Conservation (phyloP, 768 basidiomycete genomes). For the Wakefieldia striispora region DNA sequence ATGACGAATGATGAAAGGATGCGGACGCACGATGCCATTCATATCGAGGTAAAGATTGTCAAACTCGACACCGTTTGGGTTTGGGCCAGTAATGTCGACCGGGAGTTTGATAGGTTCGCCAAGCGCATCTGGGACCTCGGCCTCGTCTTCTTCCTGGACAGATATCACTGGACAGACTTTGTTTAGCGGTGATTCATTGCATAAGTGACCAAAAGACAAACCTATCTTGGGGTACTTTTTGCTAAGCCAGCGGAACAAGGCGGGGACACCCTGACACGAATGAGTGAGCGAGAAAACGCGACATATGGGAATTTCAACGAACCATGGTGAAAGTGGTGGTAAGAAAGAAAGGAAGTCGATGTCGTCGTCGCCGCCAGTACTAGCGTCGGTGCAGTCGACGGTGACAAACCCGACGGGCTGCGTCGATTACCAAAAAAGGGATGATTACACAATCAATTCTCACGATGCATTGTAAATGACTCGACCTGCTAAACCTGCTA, state of each 20-base stretch:
- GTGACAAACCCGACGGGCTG: background rate
- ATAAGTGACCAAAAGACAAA: slow-evolving; percentile 35
- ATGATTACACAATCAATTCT: slow-evolving; percentile 18
- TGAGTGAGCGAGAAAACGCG: slow-evolving; percentile 1
- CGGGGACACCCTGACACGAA: slow-evolving; percentile 82
- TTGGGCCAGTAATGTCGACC: slow-evolving; percentile 72
- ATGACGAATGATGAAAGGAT: background rate
- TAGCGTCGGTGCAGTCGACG: background rate
- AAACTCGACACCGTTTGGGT: slow-evolving; percentile 95
- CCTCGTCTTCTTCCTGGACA: slow-evolving; percentile 84
- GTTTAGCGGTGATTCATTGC: background rate
- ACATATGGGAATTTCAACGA: background rate
- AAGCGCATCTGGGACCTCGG: slow-evolving; percentile 60
- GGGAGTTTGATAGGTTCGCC: slow-evolving; percentile 71
- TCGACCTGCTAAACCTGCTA: background rate
- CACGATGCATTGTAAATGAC: slow-evolving; percentile 21
- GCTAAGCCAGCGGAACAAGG: slow-evolving; percentile 97
- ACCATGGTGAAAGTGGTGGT: slow-evolving; percentile 18
- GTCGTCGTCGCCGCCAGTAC: slow-evolving; percentile 3
- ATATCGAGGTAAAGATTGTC: slow-evolving; percentile 98
- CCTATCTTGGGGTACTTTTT: slow-evolving; percentile 99
- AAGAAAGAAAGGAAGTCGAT: background rate
- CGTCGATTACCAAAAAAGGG: slow-evolving; percentile 8
- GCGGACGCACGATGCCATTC: slow-evolving; percentile 86
- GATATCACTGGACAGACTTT: slow-evolving; percentile 50